phyloP scores from a whole-genome alignment of 1,284 basidiomycete species.

The Flammula alnicola region DNA sequence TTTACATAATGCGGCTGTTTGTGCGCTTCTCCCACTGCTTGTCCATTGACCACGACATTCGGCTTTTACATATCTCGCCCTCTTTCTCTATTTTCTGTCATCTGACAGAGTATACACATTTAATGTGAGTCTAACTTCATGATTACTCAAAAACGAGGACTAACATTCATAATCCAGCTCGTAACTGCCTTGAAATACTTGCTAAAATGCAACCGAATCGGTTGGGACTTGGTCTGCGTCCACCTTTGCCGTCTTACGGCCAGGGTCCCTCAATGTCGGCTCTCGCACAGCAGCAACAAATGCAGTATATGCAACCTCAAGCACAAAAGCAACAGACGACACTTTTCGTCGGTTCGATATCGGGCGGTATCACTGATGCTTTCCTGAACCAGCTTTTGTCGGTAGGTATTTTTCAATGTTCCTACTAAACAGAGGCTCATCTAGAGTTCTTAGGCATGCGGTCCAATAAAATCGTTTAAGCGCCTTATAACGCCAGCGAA shows the following conservation, averaged over 20 bases:
- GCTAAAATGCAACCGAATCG: constrained; percentile 74
- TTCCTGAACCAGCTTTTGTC: constrained; percentile 80
- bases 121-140: background rate
- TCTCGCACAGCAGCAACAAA: constrained; percentile 84
- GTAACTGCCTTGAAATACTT: background rate
- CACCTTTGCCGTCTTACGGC: constrained; percentile 81
- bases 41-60: background rate
- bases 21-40: background rate
- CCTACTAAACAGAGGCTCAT: constrained; percentile 3
- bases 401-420: constrained; percentile 50
- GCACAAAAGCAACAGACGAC: constrained; percentile 57
- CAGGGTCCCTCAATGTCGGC: constrained; percentile 87
- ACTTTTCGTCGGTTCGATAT: constrained; percentile 94
- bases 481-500: constrained; percentile 87
- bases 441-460: constrained; percentile 70
- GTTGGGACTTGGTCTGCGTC: constrained; percentile 83
- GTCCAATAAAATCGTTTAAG: constrained; percentile 86
- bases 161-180: background rate
- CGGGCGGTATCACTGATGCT: constrained; percentile 85
- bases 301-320: constrained; percentile 64
- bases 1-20: constrained; percentile 9
- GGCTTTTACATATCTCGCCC: background rate
- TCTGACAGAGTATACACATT: background rate
- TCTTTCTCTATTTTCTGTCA: background rate
- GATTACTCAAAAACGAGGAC: background rate